Evolutionary conservation across 78 protist genomes (phyloP).

Genomic region (Guillardia theta): DNA sequence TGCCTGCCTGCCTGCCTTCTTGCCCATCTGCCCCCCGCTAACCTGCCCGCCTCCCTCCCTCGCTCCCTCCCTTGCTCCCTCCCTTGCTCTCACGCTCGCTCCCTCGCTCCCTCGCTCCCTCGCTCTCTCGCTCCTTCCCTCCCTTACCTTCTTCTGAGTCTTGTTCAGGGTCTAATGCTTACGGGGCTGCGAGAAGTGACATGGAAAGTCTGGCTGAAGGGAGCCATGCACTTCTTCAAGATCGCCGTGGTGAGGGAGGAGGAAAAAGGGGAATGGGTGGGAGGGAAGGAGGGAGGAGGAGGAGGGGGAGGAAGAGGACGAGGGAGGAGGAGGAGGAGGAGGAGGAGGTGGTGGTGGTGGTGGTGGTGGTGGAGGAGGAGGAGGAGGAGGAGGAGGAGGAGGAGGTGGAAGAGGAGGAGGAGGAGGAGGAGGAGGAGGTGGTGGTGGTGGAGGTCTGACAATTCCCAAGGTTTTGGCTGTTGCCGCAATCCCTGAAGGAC

Average conservation of each 20-base stretch:
- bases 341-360: no score
- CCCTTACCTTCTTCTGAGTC: neutral
- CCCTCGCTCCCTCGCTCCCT: neutral
- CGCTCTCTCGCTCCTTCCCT: neutral
- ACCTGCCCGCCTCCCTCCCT: neutral
- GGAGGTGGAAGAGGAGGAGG: no score
- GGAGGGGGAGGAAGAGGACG: no score
- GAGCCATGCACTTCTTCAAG: neutral
- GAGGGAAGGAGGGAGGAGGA: no score
- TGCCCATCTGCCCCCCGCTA: neutral
- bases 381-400: no score
- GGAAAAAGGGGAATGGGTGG: no score
- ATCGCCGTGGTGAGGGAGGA: slow-evolving; percentile 1
- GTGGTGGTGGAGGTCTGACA: no score
- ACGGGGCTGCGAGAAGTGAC: neutral
- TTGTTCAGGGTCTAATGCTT: neutral
- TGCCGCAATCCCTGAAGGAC: slow-evolving; percentile 96
- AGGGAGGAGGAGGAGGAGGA: no score
- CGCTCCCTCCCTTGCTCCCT: neutral
- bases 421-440: no score
- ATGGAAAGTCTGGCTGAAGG: neutral
- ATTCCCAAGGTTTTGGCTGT: no score
- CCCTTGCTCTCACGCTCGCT: neutral
- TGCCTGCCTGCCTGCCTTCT: neutral
- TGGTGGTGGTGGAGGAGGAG: no score